Evolutionary conservation across 2,329 filamentous ascomycete genomes (phyloP).

Genomic region (Metarhizium album): DNA sequence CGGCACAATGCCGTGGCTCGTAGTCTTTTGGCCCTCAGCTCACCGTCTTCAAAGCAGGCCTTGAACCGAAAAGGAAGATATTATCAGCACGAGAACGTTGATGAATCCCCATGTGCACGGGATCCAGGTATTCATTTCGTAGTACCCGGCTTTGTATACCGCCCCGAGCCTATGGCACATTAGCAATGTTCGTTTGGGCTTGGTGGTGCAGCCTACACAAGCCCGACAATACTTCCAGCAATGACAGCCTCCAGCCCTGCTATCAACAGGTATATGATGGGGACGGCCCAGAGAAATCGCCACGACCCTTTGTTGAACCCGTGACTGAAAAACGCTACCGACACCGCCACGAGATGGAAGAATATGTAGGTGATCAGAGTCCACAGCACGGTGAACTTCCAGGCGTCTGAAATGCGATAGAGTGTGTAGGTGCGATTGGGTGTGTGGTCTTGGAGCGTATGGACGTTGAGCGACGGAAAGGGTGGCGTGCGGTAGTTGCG

Average conservation of each 20-base stretch:
- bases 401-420: constrained; percentile 67
- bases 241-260: constrained; percentile 68
- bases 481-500: constrained; percentile 51
- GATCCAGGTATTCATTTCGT: constrained; percentile 90
- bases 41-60: constrained; percentile 57
- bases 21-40: neutral
- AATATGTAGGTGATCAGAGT: constrained; percentile 68
- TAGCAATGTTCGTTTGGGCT: neutral
- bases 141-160: constrained; percentile 72
- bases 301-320: constrained; percentile 43
- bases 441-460: constrained; percentile 35
- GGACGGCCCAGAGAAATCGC: constrained; percentile 60
- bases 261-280: constrained; percentile 58
- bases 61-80: constrained; percentile 89
- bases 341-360: constrained; percentile 62
- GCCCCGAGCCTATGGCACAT: constrained; percentile 55
- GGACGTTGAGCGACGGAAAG: constrained; percentile 79
- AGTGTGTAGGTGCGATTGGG: constrained; percentile 44
- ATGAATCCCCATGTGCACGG: constrained; percentile 81
- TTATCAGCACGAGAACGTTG: constrained; percentile 69
- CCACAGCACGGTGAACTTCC: constrained; percentile 82
- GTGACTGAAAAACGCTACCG: constrained; percentile 64
- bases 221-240: constrained; percentile 69
- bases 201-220: constrained; percentile 47
- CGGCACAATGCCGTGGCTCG: neutral